Evolutionary conservation across 208 protist genomes (phyloP).

Genomic region (Naegleria lovaniensis): DNA sequence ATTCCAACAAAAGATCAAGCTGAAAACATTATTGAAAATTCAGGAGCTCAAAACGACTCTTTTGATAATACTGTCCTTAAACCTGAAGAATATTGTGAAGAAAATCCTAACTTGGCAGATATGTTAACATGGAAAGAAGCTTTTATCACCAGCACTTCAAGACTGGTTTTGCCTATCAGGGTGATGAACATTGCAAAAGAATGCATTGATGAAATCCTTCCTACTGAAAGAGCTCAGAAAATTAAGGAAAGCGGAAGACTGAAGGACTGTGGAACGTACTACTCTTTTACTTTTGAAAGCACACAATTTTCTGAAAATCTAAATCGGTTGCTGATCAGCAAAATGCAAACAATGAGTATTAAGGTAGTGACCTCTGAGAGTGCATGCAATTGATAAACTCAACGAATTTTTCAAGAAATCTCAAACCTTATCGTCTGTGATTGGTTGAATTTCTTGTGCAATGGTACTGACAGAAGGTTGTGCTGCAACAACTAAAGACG

Average conservation of each 20-base stretch:
- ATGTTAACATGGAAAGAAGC: neutral
- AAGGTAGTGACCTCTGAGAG: neutral
- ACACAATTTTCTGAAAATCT: neutral
- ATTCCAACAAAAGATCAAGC: neutral
- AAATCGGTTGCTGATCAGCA: neutral
- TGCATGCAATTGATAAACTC: too few relatives aligned
- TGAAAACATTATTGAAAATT: neutral
- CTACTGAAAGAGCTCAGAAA: neutral
- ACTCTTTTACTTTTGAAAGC: neutral
- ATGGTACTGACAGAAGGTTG: too few relatives aligned
- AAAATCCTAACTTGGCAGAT: neutral
- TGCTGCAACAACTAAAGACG: too few relatives aligned
- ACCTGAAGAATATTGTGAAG: neutral
- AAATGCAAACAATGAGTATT: neutral
- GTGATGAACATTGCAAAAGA: neutral
- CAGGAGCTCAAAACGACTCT: neutral
- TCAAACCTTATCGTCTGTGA: too few relatives aligned
- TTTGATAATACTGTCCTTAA: neutral
- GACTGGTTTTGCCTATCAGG: neutral
- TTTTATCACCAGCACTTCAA: conserved; percentile 5
- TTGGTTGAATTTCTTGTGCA: too few relatives aligned
- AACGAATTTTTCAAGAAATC: too few relatives aligned
- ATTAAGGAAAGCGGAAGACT: neutral
- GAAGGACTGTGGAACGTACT: neutral
- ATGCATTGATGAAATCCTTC: neutral